Evolutionary conservation across 495 filamentous ascomycete genomes (phyloP).

Genomic region (Aspergillus kassunensis): DNA sequence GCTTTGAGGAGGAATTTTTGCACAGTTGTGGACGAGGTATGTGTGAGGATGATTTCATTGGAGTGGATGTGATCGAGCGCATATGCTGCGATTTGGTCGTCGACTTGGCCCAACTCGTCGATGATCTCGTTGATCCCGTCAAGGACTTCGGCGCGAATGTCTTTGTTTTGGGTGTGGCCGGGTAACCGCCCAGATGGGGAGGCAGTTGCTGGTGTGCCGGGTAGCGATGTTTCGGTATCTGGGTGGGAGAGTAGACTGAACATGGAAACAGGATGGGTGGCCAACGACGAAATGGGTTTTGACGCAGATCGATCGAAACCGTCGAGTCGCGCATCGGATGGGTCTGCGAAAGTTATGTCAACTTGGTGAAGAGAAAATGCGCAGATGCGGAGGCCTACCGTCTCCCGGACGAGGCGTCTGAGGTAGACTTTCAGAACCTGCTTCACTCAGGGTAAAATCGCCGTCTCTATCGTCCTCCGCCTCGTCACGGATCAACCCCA

Average conservation of each 20-base stretch:
- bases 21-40: slow-evolving; percentile 74
- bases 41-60: slow-evolving; percentile 82
- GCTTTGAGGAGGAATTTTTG: slow-evolving; percentile 84
- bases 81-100: slow-evolving; percentile 82
- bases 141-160: slow-evolving; percentile 82
- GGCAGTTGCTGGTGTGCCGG: slow-evolving; percentile 41
- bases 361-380: neutral
- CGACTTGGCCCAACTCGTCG: slow-evolving; percentile 83
- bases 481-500: slow-evolving; percentile 89
- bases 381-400: slow-evolving; percentile 25
- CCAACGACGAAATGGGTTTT: slow-evolving; percentile 56
- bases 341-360: slow-evolving; percentile 20
- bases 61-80: slow-evolving; percentile 86
- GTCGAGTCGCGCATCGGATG: slow-evolving; percentile 34
- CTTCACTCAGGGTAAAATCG: slow-evolving; percentile 54
- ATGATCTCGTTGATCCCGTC: slow-evolving; percentile 87
- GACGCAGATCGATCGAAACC: slow-evolving; percentile 36
- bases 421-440: slow-evolving; percentile 46
- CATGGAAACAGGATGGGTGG: slow-evolving; percentile 60
- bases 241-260: slow-evolving; percentile 76
- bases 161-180: slow-evolving; percentile 37
- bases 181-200: slow-evolving; percentile 39
- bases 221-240: slow-evolving; percentile 39
- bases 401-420: slow-evolving; percentile 42
- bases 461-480: slow-evolving; percentile 73